Percentiles rank a stretch among this genome's conserved stretches.
Conservation (phyloP, 176 grass and related monocot genomes). For the Eleusine coracana region DNA sequence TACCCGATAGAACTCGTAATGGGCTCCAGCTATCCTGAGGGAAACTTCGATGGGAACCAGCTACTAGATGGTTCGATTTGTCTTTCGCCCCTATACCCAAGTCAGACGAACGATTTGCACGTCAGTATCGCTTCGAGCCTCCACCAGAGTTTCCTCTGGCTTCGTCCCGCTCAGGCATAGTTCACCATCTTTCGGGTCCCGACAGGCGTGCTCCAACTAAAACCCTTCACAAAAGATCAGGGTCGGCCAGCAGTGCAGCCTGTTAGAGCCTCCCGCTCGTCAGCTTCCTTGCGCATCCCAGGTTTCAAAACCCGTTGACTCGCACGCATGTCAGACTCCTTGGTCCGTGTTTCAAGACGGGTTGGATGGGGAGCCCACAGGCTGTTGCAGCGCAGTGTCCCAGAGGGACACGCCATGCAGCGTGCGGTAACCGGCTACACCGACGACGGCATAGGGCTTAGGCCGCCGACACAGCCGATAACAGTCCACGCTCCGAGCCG, state of each 20-base stretch:
- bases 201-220: slow-evolving; percentile 78
- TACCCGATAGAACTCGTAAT: slow-evolving; percentile 64
- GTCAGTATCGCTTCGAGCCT: slow-evolving; percentile 74
- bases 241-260: slow-evolving; percentile 50
- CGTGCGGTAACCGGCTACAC: too few species aligned
- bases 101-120: slow-evolving; percentile 81
- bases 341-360: slow-evolving; percentile 82
- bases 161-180: slow-evolving; percentile 67
- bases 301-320: not conserved
- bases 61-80: slow-evolving; percentile 92
- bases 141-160: slow-evolving; percentile 77
- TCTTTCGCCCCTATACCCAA: slow-evolving; percentile 87
- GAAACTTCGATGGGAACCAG: slow-evolving; percentile 82
- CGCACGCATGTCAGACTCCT: slow-evolving; percentile 53
- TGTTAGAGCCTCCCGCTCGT: too few species aligned
- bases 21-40: slow-evolving; percentile 65
- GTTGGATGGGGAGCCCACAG: slow-evolving; percentile 54
- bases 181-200: slow-evolving; percentile 83
- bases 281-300: too few species aligned
- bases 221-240: slow-evolving; percentile 75
- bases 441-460: too few species aligned
- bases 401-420: too few species aligned
- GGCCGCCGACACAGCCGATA: too few species aligned
- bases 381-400: slow-evolving; percentile 1
- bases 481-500: slow-evolving; percentile 19